Evolutionary conservation across 2,329 filamentous ascomycete genomes (phyloP), one percentile per base, ranked within the genome.

Genomic region (Botrytis deweyae): DNA sequence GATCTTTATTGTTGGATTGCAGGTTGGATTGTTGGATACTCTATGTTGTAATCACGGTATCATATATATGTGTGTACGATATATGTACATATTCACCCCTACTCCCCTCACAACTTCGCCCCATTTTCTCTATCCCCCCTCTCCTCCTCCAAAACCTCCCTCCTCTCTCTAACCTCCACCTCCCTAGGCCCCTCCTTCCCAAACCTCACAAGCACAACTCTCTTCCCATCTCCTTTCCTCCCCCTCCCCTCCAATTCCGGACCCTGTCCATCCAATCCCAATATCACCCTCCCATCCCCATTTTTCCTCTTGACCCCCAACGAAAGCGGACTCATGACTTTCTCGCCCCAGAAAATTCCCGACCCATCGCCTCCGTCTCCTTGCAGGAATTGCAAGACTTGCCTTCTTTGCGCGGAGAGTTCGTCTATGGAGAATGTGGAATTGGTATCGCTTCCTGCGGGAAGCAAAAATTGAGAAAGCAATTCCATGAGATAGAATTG

Each of bases 401-500:
- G 81, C 29, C 86, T 81, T 16, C 90, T 82, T 79, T 92, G 87
- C 0, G 78, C 76, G 52, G 84, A 80, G 80, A 90, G 76, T 7
- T 82, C 80, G 44, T 73, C 64, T 65, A 79, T 70, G 3, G 80
- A 77, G 0, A 36, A 78, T 73, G 1, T 78, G 3, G 7, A 2
- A 20, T 10, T 42, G 75, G 0, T 78, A 75, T 0, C 79, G 81
- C 0, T 18, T 5, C 25, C 25, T 33, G 75, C 25, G 76, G 78
- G 42, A 0, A 80, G 81, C 25, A 92, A 83, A 77, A 90, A 88
- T 2, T 83, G 83, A 0, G 87, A 81, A 2, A 93, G 82, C 0
- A 92, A 83, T 49, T 86, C 83, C 18, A 94, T 85, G 6, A 96
- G 87, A 82, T 92, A 94, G 80, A 91, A 92, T 80, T 98, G 96